Percentiles rank a stretch among this genome's conserved stretches.
Evolutionary conservation across 1,284 basidiomycete genomes (phyloP).

Genomic region (Coriolopsis trogii): DNA sequence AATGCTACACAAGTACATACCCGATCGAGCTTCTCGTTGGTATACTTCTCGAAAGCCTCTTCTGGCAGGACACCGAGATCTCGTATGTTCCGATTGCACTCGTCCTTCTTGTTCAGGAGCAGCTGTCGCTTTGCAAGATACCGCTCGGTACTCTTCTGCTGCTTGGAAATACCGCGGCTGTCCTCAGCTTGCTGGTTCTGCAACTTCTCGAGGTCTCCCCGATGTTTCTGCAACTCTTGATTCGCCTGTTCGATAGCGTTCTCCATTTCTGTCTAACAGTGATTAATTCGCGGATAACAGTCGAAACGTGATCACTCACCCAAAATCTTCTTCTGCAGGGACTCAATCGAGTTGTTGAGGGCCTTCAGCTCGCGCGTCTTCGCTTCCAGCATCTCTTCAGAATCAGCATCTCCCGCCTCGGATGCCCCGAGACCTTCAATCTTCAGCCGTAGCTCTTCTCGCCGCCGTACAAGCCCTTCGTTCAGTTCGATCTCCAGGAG

Average conservation of each 20-base stretch:
- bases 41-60: conserved; percentile 97
- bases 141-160: conserved; percentile 94
- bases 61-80: conserved; percentile 96
- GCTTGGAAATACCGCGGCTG: conserved; percentile 80
- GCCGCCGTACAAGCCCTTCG: conserved; percentile 81
- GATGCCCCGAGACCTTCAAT: conserved; percentile 76
- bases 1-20: conserved; percentile 46
- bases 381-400: conserved; percentile 68
- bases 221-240: conserved; percentile 66
- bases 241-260: conserved; percentile 72
- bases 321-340: conserved; percentile 63
- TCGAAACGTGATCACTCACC: conserved; percentile 48
- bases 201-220: conserved; percentile 71
- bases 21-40: conserved; percentile 79
- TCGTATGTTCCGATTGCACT: conserved; percentile 92
- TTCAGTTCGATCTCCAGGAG: conserved; percentile 92
- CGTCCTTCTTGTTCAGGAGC: conserved; percentile 83
- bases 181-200: conserved; percentile 87
- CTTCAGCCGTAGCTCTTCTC: conserved; percentile 77
- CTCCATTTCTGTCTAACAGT: conserved; percentile 54
- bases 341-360: conserved; percentile 67
- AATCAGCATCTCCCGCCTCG: conserved; percentile 59
- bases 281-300: background rate
- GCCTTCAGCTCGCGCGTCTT: conserved; percentile 70
- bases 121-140: conserved; percentile 92